A percentile compares a stretch with the other conserved stretches of the same genome.
These are phyloP conservation scores for Amyloporia xantha DNA, from an alignment of 768 basidiomycete species.

Conservation along the genomic window DNA sequence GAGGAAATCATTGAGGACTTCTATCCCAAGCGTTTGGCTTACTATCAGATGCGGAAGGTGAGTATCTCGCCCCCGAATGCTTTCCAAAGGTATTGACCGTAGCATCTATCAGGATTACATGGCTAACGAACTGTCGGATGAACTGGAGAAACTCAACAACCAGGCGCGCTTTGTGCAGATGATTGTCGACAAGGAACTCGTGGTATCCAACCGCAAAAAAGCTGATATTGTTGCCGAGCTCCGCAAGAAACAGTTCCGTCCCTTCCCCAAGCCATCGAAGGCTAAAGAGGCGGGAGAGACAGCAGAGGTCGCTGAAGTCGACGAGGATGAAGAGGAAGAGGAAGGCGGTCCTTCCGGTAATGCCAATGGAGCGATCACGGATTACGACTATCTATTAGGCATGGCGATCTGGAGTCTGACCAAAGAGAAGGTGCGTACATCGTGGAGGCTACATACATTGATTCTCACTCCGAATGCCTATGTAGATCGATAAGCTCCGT, in stretches of 20 bases:
- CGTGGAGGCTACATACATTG: not conserved
- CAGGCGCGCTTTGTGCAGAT: constrained; percentile 96
- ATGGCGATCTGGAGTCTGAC: constrained; percentile 97
- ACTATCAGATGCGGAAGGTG: constrained; percentile 95
- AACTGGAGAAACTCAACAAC: constrained; percentile 82
- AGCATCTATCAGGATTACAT: constrained; percentile 61
- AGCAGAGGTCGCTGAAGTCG: constrained; percentile 49
- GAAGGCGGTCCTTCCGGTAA: constrained; percentile 30
- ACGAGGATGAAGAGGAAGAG: constrained; percentile 47
- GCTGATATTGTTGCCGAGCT: constrained; percentile 79
- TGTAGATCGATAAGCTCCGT: constrained; percentile 76
- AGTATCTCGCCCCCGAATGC: constrained; percentile 9
- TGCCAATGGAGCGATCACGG: constrained; percentile 29
- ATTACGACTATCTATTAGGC: constrained; percentile 90
- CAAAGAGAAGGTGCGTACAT: constrained; percentile 65
- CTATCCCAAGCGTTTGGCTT: constrained; percentile 80
- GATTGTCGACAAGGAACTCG: constrained; percentile 82
- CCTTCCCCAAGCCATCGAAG: constrained; percentile 77
- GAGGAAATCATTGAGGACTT: constrained; percentile 94
- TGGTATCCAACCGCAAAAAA: constrained; percentile 85
- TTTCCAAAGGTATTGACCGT: not conserved
- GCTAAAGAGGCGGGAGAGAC: constrained; percentile 62
- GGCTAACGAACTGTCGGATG: constrained; percentile 72
- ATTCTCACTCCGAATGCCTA: not conserved
- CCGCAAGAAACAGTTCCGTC: constrained; percentile 77